Evolutionary conservation across 148 eudicot genomes (phyloP).

Genomic region (Pharnaceum exiguum): DNA sequence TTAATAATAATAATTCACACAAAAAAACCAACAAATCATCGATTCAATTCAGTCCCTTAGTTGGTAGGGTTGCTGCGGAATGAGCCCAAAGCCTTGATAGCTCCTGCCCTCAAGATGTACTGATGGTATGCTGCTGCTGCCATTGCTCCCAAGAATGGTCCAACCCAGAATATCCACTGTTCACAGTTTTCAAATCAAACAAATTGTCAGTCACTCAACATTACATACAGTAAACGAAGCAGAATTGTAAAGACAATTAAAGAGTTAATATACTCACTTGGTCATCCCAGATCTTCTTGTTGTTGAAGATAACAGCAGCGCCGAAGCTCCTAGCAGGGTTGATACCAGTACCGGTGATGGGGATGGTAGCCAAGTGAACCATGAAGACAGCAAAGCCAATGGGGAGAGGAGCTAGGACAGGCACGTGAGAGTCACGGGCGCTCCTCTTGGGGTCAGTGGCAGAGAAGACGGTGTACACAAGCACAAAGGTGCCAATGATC

Average conservation of each 20-base stretch:
- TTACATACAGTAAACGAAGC: not conserved
- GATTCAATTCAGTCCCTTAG: constrained; percentile 18
- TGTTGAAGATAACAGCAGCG: constrained; percentile 79
- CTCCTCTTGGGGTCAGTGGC: constrained; percentile 89
- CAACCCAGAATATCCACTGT: constrained; percentile 99
- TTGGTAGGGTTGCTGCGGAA: constrained; percentile 88
- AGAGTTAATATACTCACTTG: constrained; percentile 36
- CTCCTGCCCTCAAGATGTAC: constrained; percentile 84
- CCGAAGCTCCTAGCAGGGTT: constrained; percentile 97
- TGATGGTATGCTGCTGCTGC: constrained; percentile 91
- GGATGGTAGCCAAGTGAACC: constrained; percentile 93
- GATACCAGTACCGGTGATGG: constrained; percentile 85
- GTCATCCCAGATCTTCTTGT: constrained; percentile 66
- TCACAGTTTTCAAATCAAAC: not conserved
- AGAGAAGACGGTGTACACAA: constrained; percentile 89
- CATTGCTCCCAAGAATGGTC: constrained; percentile 82
- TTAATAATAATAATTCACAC: not conserved
- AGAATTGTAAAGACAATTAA: too few relatives aligned
- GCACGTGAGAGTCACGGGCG: constrained; percentile 94
- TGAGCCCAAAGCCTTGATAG: constrained; percentile 82
- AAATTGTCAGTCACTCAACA: not conserved
- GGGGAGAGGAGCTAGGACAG: constrained; percentile 85
- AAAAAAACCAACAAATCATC: constrained; percentile 4
- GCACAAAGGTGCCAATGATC: constrained; percentile 78
- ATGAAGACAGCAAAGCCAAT: constrained; percentile 90